These are phyloP conservation scores for Alternaria sp. DNA, from an alignment of 2,329 filamentous ascomycete genomes.

Conservation along the genomic window DNA sequence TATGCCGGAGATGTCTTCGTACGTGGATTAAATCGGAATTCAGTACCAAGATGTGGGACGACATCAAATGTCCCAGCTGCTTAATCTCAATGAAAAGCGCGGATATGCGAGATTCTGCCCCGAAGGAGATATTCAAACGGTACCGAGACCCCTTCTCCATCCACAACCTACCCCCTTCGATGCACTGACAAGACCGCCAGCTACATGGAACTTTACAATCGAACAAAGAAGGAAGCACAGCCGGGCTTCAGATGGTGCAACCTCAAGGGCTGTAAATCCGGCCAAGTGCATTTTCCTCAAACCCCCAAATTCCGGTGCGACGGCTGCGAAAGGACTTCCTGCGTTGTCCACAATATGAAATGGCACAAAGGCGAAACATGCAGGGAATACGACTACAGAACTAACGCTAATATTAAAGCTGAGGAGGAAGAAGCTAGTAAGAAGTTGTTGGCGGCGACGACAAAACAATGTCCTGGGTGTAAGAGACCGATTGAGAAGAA, in stretches of 20 bases:
- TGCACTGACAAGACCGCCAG: constrained; percentile 1
- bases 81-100: constrained; percentile 53
- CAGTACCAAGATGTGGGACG: constrained; percentile 52
- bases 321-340: constrained; percentile 48
- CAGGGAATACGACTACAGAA: constrained; percentile 49
- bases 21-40: constrained; percentile 52
- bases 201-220: constrained; percentile 56
- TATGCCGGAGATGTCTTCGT: constrained; percentile 50
- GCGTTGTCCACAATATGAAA: constrained; percentile 42
- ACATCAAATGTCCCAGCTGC: constrained; percentile 62
- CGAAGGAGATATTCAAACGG: neutral
- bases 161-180: neutral
- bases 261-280: constrained; percentile 57
- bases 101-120: constrained; percentile 58
- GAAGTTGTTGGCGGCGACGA: constrained; percentile 39
- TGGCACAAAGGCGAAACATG: constrained; percentile 55
- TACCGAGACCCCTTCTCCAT: neutral
- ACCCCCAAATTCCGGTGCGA: constrained; percentile 55
- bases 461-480: constrained; percentile 53
- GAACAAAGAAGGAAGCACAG: constrained; percentile 54
- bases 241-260: constrained; percentile 64
- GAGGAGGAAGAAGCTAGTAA: constrained; percentile 41
- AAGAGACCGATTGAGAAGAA: constrained; percentile 52
- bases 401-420: constrained; percentile 31
- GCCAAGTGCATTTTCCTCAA: constrained; percentile 59